Percentiles rank a stretch among this genome's conserved stretches.
These are phyloP conservation scores for Tothia fuscella DNA, from an alignment of 2,329 filamentous ascomycete genomes.

Conservation along the genomic window DNA sequence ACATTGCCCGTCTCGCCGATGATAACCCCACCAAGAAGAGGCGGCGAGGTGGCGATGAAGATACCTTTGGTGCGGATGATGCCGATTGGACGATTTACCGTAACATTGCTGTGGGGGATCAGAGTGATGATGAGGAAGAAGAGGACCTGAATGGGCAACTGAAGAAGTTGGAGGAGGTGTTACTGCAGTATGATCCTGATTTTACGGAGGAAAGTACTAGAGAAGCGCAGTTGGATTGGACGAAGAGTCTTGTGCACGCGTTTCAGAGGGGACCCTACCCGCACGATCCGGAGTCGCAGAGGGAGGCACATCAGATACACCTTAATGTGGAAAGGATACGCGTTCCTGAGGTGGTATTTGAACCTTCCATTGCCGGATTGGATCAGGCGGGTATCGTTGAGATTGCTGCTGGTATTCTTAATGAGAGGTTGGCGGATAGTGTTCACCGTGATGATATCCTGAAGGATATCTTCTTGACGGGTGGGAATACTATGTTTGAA, in stretches of 20 bases:
- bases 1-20: slow-evolving; percentile 86
- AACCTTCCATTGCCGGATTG: slow-evolving; percentile 79
- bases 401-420: slow-evolving; percentile 81
- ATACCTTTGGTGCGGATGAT: slow-evolving; percentile 93
- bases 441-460: slow-evolving; percentile 57
- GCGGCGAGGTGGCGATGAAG: slow-evolving; percentile 76
- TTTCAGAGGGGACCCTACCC: slow-evolving; percentile 82
- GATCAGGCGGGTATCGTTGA: slow-evolving; percentile 92
- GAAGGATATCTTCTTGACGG: slow-evolving; percentile 82
- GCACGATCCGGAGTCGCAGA: slow-evolving; percentile 67
- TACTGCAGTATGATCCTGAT: slow-evolving; percentile 73
- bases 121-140: slow-evolving; percentile 82
- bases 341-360: slow-evolving; percentile 86
- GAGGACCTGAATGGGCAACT: slow-evolving; percentile 68
- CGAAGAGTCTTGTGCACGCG: slow-evolving; percentile 77
- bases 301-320: slow-evolving; percentile 77
- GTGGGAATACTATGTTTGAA: slow-evolving; percentile 78
- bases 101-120: slow-evolving; percentile 71
- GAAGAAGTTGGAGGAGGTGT: slow-evolving; percentile 67
- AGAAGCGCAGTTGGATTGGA: slow-evolving; percentile 91
- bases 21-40: slow-evolving; percentile 77
- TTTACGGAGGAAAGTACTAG: slow-evolving; percentile 90
- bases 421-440: slow-evolving; percentile 55
- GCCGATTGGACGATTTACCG: slow-evolving; percentile 98
- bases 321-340: slow-evolving; percentile 94